phyloP scores from a whole-genome alignment of 495 filamentous ascomycete species.

The Staphylotrichum tortipilum region DNA sequence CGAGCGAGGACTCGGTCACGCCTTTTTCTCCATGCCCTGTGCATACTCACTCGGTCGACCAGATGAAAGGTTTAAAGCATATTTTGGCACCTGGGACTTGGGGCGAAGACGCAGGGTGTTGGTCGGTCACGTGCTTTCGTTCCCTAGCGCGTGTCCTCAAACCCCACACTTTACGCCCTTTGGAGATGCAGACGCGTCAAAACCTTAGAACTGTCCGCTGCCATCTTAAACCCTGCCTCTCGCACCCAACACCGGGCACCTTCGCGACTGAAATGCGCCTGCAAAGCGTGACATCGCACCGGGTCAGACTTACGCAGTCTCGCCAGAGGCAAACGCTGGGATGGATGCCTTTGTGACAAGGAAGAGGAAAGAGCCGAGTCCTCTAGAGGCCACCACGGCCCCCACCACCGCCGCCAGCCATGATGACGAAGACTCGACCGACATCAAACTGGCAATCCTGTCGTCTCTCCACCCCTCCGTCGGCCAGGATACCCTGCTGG shows the following conservation, averaged over 20 bases:
- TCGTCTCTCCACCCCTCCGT: conserved; percentile 61
- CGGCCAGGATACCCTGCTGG: conserved; percentile 60
- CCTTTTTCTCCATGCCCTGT: too few relatives aligned
- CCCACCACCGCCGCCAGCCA: neutral
- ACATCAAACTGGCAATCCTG: conserved; percentile 78
- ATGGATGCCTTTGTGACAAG: conserved; percentile 42
- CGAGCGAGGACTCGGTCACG: too few relatives aligned
- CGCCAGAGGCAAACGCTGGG: neutral
- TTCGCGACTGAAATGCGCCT: neutral
- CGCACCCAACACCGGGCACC: neutral
- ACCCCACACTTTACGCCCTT: conserved; percentile 5
- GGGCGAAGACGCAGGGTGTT: too few relatives aligned
- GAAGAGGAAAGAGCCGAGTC: conserved; percentile 34
- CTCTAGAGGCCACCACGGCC: neutral
- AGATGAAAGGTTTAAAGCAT: too few relatives aligned
- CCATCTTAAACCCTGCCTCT: too few relatives aligned
- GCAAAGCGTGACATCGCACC: neutral
- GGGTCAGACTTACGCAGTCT: neutral
- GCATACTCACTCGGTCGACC: too few relatives aligned
- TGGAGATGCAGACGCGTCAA: conserved; percentile 4
- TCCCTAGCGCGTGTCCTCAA: neutral
- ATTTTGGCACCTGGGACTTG: too few relatives aligned
- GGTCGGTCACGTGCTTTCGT: neutral
- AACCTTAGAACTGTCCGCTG: too few relatives aligned
- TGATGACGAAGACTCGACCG: conserved; percentile 61